These are phyloP conservation scores for Truncatella angustata DNA, from an alignment of 2,329 filamentous ascomycete species.

Conservation along the genomic window DNA sequence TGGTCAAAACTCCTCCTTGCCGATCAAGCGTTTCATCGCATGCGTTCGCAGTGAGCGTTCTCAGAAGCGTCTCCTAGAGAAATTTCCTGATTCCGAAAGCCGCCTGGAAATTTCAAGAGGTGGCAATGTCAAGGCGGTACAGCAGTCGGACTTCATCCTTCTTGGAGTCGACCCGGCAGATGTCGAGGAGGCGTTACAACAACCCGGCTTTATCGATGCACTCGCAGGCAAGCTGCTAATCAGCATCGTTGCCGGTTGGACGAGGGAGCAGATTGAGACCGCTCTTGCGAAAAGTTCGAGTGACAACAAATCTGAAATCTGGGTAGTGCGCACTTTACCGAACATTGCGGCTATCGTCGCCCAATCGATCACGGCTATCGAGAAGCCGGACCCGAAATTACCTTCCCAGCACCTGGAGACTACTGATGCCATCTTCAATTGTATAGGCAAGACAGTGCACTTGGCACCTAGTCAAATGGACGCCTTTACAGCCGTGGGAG, in stretches of 20 bases:
- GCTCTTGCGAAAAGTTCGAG: background rate
- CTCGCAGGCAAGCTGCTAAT: slow-evolving; percentile 45
- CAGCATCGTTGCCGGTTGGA: slow-evolving; percentile 51
- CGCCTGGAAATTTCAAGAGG: slow-evolving; percentile 25
- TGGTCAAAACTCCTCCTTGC: background rate
- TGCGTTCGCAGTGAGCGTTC: slow-evolving; percentile 4
- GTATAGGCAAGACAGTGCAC: slow-evolving; percentile 51
- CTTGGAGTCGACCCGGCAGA: slow-evolving; percentile 46
- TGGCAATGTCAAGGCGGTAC: slow-evolving; percentile 31
- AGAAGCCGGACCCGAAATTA: slow-evolving; percentile 15
- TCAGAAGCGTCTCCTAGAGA: background rate
- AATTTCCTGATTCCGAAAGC: background rate
- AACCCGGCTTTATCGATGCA: slow-evolving; percentile 35
- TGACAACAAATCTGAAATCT: background rate
- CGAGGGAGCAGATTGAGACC: slow-evolving; percentile 16
- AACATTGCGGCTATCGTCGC: slow-evolving; percentile 33
- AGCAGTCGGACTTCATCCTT: slow-evolving; percentile 39
- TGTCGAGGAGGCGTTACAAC: slow-evolving; percentile 34
- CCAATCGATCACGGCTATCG: slow-evolving; percentile 32
- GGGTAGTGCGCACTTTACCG: slow-evolving; percentile 30
- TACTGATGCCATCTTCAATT: slow-evolving; percentile 48
- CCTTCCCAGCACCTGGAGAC: slow-evolving; percentile 21
- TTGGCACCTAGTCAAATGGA: slow-evolving; percentile 53
- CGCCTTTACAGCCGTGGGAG: slow-evolving; percentile 56
- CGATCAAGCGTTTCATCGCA: background rate